phyloP scores from a whole-genome alignment of 306 rosid genomes.

The Ceratonia siliqua region DNA sequence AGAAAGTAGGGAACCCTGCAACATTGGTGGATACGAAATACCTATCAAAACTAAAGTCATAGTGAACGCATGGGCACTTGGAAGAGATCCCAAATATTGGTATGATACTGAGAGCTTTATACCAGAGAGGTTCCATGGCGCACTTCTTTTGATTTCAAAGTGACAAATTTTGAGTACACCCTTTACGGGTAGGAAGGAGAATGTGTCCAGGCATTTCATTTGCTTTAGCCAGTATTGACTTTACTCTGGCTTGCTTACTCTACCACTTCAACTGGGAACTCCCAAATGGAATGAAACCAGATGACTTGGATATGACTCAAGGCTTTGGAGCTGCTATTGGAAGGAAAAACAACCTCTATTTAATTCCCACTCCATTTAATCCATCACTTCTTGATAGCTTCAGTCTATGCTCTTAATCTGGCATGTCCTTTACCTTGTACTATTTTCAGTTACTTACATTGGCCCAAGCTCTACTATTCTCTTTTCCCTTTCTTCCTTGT shows the following conservation, averaged over 20 bases:
- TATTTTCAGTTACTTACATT: too few relatives aligned
- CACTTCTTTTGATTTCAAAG: conserved; percentile 32
- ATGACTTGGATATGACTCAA: conserved; percentile 37
- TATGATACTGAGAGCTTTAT: conserved; percentile 32
- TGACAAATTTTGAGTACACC: conserved; percentile 26
- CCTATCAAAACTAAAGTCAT: conserved; percentile 31
- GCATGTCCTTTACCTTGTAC: too few relatives aligned
- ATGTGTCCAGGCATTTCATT: too few relatives aligned
- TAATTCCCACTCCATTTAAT: conserved; percentile 26
- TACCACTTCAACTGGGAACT: conserved; percentile 39
- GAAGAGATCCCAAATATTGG: conserved; percentile 38
- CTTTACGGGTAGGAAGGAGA: conserved; percentile 42
- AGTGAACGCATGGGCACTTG: conserved; percentile 33
- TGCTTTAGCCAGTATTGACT: conserved; percentile 30
- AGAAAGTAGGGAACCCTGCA: conserved; percentile 27
- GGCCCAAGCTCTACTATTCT: too few relatives aligned
- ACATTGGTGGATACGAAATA: conserved; percentile 23
- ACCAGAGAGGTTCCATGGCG: conserved; percentile 35
- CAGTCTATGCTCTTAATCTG: too few relatives aligned
- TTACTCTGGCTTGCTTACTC: conserved; percentile 25
- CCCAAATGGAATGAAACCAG: conserved; percentile 23
- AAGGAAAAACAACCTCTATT: too few relatives aligned
- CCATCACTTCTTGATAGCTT: conserved; percentile 32
- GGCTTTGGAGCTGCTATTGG: conserved; percentile 6
- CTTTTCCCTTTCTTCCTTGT: too few relatives aligned